phyloP scores from a whole-genome alignment of 768 basidiomycete species.

The Exsudoporus frostii region DNA sequence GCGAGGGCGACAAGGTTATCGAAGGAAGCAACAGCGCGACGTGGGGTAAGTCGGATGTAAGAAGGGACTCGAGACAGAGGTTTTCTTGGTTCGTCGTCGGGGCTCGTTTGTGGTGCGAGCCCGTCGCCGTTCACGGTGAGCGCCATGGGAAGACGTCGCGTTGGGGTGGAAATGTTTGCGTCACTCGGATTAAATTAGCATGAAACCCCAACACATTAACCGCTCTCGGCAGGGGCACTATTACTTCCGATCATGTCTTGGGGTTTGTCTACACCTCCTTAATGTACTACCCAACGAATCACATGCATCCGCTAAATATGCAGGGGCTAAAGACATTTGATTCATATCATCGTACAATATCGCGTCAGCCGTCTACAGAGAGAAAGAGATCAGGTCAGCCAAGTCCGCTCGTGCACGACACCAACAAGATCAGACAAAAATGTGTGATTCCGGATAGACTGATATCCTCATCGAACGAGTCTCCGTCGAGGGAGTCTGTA shows the following conservation, averaged over 20 bases:
- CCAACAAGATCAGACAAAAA: conserved; percentile 54
- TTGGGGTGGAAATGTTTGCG: neutral
- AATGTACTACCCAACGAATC: neutral
- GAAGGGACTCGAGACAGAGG: conserved; percentile 26
- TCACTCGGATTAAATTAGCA: neutral
- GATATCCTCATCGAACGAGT: conserved; percentile 58
- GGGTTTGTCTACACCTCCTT: neutral
- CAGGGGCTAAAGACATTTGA: neutral
- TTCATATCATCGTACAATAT: conserved; percentile 16
- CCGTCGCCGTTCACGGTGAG: conserved; percentile 2
- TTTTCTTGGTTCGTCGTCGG: neutral
- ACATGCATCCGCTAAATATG: neutral
- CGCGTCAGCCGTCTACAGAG: conserved; percentile 4
- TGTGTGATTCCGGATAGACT: conserved; percentile 29
- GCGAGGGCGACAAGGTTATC: conserved; percentile 83
- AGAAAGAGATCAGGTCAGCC: conserved; percentile 8
- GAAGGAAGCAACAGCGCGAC: conserved; percentile 66
- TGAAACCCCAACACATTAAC: neutral
- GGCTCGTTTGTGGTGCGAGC: neutral
- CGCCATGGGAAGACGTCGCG: conserved; percentile 2
- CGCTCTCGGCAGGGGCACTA: neutral
- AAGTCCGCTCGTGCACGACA: neutral
- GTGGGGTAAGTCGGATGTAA: conserved; percentile 51
- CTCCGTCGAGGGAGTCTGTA: conserved; percentile 93
- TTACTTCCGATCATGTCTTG: conserved; percentile 2